phyloP scores from a whole-genome alignment of 768 basidiomycete genomes.

The Amanita rimosa region DNA sequence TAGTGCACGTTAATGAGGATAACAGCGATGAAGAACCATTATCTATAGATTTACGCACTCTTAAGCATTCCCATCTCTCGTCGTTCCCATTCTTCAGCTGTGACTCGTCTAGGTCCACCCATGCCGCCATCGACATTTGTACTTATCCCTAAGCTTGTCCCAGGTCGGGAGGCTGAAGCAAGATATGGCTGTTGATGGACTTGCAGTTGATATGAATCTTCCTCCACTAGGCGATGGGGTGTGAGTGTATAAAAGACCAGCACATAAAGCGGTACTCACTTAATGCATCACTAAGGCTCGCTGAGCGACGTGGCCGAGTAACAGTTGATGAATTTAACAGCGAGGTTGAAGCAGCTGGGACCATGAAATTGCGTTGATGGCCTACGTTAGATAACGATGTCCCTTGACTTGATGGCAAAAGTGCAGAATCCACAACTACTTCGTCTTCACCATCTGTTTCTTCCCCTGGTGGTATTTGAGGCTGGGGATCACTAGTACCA shows the following conservation, averaged over 20 bases:
- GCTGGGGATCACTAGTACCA: conserved; percentile 16
- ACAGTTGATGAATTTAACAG: conserved; percentile 32
- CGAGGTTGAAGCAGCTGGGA: conserved; percentile 14
- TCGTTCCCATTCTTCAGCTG: conserved; percentile 25
- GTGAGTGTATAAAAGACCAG: not conserved
- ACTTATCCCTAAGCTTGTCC: conserved; percentile 22
- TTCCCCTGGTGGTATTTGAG: conserved; percentile 13
- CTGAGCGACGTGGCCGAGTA: conserved; percentile 62
- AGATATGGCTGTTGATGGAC: conserved; percentile 23
- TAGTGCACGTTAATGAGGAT: conserved; percentile 9
- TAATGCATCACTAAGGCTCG: conserved; percentile 61
- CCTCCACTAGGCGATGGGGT: conserved; percentile 18
- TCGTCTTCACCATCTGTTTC: conserved; percentile 25
- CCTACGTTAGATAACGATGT: conserved; percentile 12
- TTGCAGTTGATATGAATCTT: conserved; percentile 25
- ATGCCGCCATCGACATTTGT: conserved; percentile 17
- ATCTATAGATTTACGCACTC: conserved; percentile 18
- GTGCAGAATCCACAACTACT: conserved; percentile 15
- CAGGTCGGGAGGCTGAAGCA: conserved; percentile 19
- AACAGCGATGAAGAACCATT: not conserved
- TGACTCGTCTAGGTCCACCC: conserved; percentile 24
- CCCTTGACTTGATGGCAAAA: conserved; percentile 12
- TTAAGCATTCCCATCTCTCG: conserved; percentile 34
- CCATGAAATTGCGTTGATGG: conserved; percentile 10
- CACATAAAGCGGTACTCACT: conserved; percentile 18